Conservation (phyloP, 805 yeast species). For the Kodamaea jinghongensis region DNA sequence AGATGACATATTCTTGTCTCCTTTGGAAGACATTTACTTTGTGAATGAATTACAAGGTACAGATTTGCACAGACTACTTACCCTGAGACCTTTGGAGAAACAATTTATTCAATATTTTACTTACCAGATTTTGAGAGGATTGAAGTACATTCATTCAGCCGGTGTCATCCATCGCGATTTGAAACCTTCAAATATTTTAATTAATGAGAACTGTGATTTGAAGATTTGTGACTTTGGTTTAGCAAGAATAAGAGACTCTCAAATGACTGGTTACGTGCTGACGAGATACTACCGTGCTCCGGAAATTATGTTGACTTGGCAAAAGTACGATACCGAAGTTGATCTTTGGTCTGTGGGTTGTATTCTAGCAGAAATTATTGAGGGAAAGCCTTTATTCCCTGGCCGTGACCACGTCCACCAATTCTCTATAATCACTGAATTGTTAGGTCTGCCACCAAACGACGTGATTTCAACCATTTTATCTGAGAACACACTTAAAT, state of each 20-base stretch:
- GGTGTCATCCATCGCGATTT: conserved; percentile 89
- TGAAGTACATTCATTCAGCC: conserved; percentile 87
- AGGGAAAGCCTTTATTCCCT: conserved; percentile 94
- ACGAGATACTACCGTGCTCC: conserved; percentile 97
- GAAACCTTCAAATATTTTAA: conserved; percentile 79
- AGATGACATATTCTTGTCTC: conserved; percentile 91
- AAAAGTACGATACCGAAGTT: conserved; percentile 92
- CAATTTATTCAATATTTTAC: conserved; percentile 96
- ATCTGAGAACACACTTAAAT: conserved; percentile 89
- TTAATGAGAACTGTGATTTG: conserved; percentile 87
- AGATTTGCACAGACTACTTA: conserved; percentile 85
- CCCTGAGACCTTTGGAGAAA: conserved; percentile 90
- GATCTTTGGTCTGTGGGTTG: conserved; percentile 99
- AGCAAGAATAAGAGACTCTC: conserved; percentile 97
- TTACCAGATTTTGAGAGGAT: conserved; percentile 88
- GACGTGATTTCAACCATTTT: conserved; percentile 96
- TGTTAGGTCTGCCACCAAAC: conserved; percentile 92
- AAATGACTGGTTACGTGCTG: conserved; percentile 97
- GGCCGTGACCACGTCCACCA: conserved; percentile 99
- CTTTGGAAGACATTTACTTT: conserved; percentile 91
- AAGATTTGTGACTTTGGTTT: conserved; percentile 93
- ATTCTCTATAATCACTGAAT: conserved; percentile 93
- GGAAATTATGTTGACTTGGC: conserved; percentile 98
- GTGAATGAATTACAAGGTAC: conserved; percentile 98
- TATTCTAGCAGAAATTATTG: conserved; percentile 95